A percentile compares a stretch with the other conserved stretches of the same genome.
These are phyloP conservation scores for Fusarium mangiferae DNA, from an alignment of 2,329 filamentous ascomycete genomes.

Conservation along the genomic window DNA sequence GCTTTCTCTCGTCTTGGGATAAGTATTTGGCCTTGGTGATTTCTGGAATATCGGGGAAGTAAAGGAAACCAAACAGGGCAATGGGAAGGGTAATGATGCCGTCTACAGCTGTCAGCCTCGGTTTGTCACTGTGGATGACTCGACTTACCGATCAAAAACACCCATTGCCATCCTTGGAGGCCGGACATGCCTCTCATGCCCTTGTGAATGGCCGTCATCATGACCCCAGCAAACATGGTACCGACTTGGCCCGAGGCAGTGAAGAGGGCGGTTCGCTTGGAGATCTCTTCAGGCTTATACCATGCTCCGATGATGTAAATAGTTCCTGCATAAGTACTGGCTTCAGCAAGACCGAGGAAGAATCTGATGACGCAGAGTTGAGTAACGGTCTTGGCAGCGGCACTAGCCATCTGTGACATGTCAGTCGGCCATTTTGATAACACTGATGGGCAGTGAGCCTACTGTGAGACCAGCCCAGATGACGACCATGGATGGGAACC, in stretches of 20 bases:
- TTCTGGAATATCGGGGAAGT: constrained; percentile 46
- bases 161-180: constrained; percentile 60
- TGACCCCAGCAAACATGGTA: constrained; percentile 67
- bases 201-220: constrained; percentile 58
- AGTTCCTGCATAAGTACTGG: constrained; percentile 44
- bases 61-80: constrained; percentile 37
- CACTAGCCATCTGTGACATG: constrained; percentile 40
- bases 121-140: rapidly evolving
- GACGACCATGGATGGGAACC: constrained; percentile 68
- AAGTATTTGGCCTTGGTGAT: constrained; percentile 49
- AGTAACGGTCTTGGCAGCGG: constrained; percentile 44
- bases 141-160: constrained; percentile 39
- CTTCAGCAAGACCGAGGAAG: constrained; percentile 44
- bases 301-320: constrained; percentile 57
- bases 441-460: rapidly evolving
- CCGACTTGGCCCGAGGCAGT: constrained; percentile 66
- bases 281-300: constrained; percentile 67
- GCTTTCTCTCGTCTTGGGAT: constrained; percentile 46
- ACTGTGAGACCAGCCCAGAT: constrained; percentile 70
- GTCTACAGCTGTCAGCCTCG: not conserved
- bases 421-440: rapidly evolving
- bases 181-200: constrained; percentile 53
- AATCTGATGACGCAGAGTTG: constrained; percentile 46
- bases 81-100: constrained; percentile 40
- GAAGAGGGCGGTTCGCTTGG: constrained; percentile 69